Evolutionary conservation across 1,284 basidiomycete genomes (phyloP).

Genomic region (Rhodotorula glutinis): DNA sequence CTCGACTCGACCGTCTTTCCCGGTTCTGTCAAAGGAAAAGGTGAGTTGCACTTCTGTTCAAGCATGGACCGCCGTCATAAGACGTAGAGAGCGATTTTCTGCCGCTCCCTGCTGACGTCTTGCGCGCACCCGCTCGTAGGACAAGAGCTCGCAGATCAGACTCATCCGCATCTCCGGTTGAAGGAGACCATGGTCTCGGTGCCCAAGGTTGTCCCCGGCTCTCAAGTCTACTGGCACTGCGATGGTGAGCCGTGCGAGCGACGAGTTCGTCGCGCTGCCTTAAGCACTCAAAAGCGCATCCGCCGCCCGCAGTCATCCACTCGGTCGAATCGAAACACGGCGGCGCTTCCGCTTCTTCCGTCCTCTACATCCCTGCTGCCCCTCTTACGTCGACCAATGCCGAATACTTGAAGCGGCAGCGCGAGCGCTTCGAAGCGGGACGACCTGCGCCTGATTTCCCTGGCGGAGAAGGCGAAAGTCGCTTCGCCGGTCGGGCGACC

Average conservation of each 20-base stretch:
- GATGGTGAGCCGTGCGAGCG: slow-evolving; percentile 50
- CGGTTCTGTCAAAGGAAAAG: slow-evolving; percentile 46
- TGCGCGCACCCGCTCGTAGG: background rate
- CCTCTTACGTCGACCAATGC: slow-evolving; percentile 66
- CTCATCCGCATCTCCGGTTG: slow-evolving; percentile 69
- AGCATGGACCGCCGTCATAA: background rate
- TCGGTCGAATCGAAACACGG: slow-evolving; percentile 64
- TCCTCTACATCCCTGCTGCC: slow-evolving; percentile 74
- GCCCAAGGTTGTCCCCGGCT: slow-evolving; percentile 63
- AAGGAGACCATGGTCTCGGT: slow-evolving; percentile 67
- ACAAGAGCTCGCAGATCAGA: slow-evolving; percentile 53
- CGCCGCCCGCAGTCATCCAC: slow-evolving; percentile 53
- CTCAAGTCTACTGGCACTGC: slow-evolving; percentile 67
- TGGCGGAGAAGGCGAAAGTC: slow-evolving; percentile 65
- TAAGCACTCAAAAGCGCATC: too few species aligned
- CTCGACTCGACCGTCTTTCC: slow-evolving; percentile 60
- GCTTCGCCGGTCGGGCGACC: slow-evolving; percentile 56
- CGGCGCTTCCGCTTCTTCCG: slow-evolving; percentile 65
- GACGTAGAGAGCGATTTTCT: too few species aligned
- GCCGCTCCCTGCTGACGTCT: too few species aligned
- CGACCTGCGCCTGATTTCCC: slow-evolving; percentile 71
- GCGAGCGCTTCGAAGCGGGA: slow-evolving; percentile 57
- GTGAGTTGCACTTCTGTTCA: slow-evolving; percentile 42
- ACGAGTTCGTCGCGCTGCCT: too few species aligned
- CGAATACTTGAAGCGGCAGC: slow-evolving; percentile 63